Percentiles rank a stretch among this genome's conserved stretches.
phyloP scores from a whole-genome alignment of 2,329 filamentous ascomycete species.

The Fusarium longipes region DNA sequence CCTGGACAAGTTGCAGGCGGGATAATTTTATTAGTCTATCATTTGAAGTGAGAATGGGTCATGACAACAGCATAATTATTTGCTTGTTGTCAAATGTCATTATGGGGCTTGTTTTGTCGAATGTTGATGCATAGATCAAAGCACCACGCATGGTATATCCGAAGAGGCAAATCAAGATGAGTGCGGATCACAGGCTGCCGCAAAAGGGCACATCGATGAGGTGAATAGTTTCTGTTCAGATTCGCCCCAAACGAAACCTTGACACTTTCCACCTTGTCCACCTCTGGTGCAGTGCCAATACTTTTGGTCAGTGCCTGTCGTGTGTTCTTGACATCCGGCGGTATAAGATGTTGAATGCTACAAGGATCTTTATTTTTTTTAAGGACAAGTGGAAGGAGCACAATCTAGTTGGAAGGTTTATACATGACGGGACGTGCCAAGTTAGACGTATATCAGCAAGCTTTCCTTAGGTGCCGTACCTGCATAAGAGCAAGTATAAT shows the following conservation, averaged over 20 bases:
- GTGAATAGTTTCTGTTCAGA: background rate
- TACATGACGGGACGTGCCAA: background rate
- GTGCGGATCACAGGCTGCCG: background rate
- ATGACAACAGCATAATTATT: too few species aligned
- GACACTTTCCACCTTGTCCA: too few species aligned
- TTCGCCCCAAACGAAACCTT: background rate
- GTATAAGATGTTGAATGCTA: background rate
- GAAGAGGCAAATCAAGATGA: background rate
- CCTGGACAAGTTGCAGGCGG: background rate
- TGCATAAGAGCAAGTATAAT: slow-evolving; percentile 17
- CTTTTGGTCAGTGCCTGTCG: too few species aligned
- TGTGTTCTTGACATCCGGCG: background rate
- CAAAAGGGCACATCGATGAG: background rate
- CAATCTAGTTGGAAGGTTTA: background rate
- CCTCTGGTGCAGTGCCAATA: too few species aligned
- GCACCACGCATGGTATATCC: background rate
- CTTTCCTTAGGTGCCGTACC: slow-evolving; percentile 4
- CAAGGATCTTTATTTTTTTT: background rate
- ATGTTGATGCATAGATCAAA: background rate
- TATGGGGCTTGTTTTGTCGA: background rate
- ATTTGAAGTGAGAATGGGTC: background rate
- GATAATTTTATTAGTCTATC: too few species aligned
- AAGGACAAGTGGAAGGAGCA: background rate
- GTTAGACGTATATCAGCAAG: background rate
- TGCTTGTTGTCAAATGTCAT: too few species aligned